phyloP scores from a whole-genome alignment of 352 stramenopile species.

The Pilasporangium apinafurcum region DNA sequence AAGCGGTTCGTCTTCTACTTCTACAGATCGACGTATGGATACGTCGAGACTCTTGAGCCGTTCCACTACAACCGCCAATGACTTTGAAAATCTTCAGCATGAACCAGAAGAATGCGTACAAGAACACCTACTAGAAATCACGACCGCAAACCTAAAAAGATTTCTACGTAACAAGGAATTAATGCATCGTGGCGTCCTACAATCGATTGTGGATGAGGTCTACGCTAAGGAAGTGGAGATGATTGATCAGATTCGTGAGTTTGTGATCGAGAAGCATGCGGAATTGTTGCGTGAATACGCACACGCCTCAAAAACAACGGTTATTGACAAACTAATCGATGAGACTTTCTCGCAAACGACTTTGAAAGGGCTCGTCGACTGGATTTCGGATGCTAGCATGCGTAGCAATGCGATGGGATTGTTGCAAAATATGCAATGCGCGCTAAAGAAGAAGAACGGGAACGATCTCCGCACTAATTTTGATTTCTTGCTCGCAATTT shows the following conservation, averaged over 20 bases:
- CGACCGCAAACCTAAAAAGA: too few relatives aligned
- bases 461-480: conserved; percentile 8
- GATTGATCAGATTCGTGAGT: not conserved
- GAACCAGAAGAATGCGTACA: too few relatives aligned
- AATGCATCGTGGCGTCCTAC: too few relatives aligned
- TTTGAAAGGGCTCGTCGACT: not conserved
- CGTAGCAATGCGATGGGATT: not conserved
- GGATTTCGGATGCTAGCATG: not conserved
- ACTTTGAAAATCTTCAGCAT: too few relatives aligned
- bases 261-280: not conserved
- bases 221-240: not conserved
- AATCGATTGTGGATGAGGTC: not conserved
- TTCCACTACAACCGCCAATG: too few relatives aligned
- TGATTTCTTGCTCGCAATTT: conserved; percentile 1
- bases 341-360: not conserved
- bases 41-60: too few relatives aligned
- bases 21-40: too few relatives aligned
- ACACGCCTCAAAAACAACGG: not conserved
- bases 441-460: conserved; percentile 1
- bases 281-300: not conserved
- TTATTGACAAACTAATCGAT: not conserved
- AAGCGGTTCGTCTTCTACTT: too few relatives aligned
- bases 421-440: not conserved
- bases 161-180: too few relatives aligned
- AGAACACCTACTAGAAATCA: too few relatives aligned